Evolutionary conservation across 768 basidiomycete genomes (phyloP), one percentile per base, ranked within the genome.

Genomic region (Solioccasus polychromus): DNA sequence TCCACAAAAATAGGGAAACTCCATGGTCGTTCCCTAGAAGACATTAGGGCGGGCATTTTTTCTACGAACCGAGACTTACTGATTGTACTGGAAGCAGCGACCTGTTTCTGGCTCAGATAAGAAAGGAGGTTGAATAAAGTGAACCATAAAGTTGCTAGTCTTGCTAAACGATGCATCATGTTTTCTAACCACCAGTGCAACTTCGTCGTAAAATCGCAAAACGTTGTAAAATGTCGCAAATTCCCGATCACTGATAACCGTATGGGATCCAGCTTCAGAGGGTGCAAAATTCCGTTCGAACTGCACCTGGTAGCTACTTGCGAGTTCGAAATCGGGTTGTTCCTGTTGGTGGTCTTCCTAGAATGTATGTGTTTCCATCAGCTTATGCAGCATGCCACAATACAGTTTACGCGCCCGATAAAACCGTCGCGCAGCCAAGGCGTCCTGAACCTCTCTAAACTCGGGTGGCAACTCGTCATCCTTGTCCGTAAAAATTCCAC

Each of bases 51-150:
- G 17, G 22, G 25, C 30, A 19, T 10, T 19, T 26, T 11, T 9
- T 5, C 8, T 12, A 18, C 18, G 6, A 20, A 29, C 1, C 1
- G 15, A 11, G 1, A 23, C 39, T 3, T 23, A 45, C 42, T 34
- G 30, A 0, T 40, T 19, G 17, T 32, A 57, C 35, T 45, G 3
- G 5, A 35, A 36, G n/a, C 25, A 20, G 4, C 37, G n/a, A n/a
- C 39, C 43, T 19, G 2, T 9, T 15, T 15, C 17, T 4, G 19
- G 6, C 14, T 20, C 5, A 5, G 28, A 20, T 30, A 46, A 58
- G 17, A 58, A 58, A 0, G 44, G 48, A 1, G 57, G 52, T 1
- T 35, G 44, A 19, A 55, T 10, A 3, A 58, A 49, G 40, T 54
- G 12, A 2, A 42, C 20, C 7, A 28, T 11, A 28, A 58, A 58